Conservation (phyloP, 305 asterid species). For the Andrographis paniculata region DNA sequence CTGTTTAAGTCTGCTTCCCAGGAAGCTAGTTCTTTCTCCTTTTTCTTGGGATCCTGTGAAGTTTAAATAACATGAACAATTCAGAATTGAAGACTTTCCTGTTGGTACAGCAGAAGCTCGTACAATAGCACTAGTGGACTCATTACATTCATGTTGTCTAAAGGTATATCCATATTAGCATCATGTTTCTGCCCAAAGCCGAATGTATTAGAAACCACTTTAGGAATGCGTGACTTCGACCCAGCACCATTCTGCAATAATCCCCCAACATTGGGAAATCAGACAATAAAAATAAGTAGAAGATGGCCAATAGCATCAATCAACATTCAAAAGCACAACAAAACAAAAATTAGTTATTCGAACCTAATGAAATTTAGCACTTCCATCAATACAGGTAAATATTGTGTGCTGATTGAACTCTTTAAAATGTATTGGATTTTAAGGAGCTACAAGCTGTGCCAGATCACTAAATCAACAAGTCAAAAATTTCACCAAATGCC, state of each 20-base stretch:
- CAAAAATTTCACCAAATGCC: too few species aligned
- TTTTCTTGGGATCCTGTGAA: conserved; percentile 64
- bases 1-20: conserved; percentile 90
- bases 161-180: conserved; percentile 88
- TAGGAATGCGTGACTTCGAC: conserved; percentile 76
- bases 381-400: too few species aligned
- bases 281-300: conserved; percentile 9
- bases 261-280: conserved; percentile 12
- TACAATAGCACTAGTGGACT: conserved; percentile 7
- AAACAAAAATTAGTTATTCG: neutral
- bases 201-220: conserved; percentile 65
- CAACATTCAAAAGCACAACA: conserved; percentile 7
- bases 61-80: conserved; percentile 15
- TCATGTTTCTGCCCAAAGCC: conserved; percentile 95
- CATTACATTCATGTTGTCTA: conserved; percentile 70
- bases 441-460: too few species aligned
- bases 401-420: too few species aligned
- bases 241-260: conserved; percentile 75
- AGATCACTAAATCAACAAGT: too few species aligned
- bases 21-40: conserved; percentile 66
- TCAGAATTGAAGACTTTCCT: neutral
- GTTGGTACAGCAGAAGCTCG: conserved; percentile 12
- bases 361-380: conserved; percentile 1
- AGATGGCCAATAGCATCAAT: neutral
- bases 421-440: too few species aligned